phyloP scores from a whole-genome alignment of 148 eudicot genomes.

The Linanthus parryae region DNA sequence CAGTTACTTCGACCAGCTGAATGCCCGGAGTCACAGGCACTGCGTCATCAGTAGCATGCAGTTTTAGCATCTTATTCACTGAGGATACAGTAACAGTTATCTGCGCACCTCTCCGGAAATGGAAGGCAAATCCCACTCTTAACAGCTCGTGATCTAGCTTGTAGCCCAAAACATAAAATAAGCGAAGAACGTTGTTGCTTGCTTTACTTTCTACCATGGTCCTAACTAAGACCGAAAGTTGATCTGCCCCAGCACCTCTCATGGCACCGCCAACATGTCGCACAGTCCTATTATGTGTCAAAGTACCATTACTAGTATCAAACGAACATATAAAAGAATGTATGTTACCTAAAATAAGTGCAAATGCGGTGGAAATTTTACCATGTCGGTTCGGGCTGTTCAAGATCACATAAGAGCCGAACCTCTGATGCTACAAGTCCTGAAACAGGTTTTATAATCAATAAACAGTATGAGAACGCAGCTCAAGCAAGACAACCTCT shows the following conservation, averaged over 20 bases:
- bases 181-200: slow-evolving; percentile 85
- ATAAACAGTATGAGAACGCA: too few species aligned
- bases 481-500: too few species aligned
- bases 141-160: slow-evolving; percentile 77
- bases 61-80: slow-evolving; percentile 72
- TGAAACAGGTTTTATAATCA: slow-evolving; percentile 24
- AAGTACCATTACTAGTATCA: too few species aligned
- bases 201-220: slow-evolving; percentile 76
- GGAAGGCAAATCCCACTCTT: slow-evolving; percentile 75
- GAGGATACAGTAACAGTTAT: slow-evolving; percentile 81
- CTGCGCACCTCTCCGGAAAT: slow-evolving; percentile 71
- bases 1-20: slow-evolving; percentile 95
- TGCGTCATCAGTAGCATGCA: slow-evolving; percentile 81
- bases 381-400: slow-evolving; percentile 92
- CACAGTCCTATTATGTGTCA: slow-evolving; percentile 81
- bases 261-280: slow-evolving; percentile 88
- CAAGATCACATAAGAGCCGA: slow-evolving; percentile 86
- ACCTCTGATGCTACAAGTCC: slow-evolving; percentile 78
- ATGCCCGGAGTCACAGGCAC: slow-evolving; percentile 80
- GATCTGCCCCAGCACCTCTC: slow-evolving; percentile 96
- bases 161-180: slow-evolving; percentile 78
- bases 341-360: background rate
- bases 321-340: background rate
- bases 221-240: slow-evolving; percentile 79
- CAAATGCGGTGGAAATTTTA: slow-evolving; percentile 12